Percentiles rank a stretch among this genome's conserved stretches.
These are phyloP conservation scores for Pythium rhizo-oryzae DNA, from an alignment of 352 stramenopile genomes.

Conservation along the genomic window DNA sequence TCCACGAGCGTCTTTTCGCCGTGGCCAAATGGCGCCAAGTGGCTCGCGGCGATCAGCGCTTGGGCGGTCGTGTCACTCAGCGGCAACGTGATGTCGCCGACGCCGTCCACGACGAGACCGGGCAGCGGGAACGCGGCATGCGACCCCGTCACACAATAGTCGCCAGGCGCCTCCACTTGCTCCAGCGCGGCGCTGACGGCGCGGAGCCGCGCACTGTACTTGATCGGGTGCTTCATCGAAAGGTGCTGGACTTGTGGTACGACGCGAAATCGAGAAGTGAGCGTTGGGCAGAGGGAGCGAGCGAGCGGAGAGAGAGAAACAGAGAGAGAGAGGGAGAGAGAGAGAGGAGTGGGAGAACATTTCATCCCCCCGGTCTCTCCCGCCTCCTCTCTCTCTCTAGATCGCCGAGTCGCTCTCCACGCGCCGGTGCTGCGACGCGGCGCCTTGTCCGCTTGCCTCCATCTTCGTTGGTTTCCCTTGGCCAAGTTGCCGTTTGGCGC, in stretches of 20 bases:
- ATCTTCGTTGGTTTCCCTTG: neutral
- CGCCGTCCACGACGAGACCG: conserved; percentile 8
- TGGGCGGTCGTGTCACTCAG: neutral
- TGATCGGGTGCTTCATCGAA: neutral
- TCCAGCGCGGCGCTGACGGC: conserved; percentile 21
- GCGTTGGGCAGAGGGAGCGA: too few relatives aligned
- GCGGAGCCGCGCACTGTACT: conserved; percentile 10
- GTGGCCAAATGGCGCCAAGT: conserved; percentile 22
- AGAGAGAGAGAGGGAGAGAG: too few relatives aligned
- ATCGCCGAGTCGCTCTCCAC: neutral
- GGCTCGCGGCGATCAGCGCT: conserved; percentile 17
- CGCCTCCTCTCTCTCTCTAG: too few relatives aligned
- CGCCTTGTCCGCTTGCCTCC: neutral
- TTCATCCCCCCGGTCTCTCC: too few relatives aligned
- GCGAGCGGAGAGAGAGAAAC: neutral
- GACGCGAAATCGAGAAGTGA: too few relatives aligned
- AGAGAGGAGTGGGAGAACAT: too few relatives aligned
- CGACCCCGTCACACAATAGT: conserved; percentile 6
- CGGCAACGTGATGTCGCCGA: conserved; percentile 16
- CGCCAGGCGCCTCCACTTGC: conserved; percentile 18
- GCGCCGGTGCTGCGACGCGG: conserved; percentile 3
- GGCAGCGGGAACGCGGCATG: conserved; percentile 7
- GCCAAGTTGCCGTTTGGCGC: neutral
- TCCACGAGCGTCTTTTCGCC: conserved; percentile 29
- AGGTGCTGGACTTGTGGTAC: neutral